Base-by-base conservation (phyloP, 306 rosid species). In the Hylodesmum podocarpum region DNA sequence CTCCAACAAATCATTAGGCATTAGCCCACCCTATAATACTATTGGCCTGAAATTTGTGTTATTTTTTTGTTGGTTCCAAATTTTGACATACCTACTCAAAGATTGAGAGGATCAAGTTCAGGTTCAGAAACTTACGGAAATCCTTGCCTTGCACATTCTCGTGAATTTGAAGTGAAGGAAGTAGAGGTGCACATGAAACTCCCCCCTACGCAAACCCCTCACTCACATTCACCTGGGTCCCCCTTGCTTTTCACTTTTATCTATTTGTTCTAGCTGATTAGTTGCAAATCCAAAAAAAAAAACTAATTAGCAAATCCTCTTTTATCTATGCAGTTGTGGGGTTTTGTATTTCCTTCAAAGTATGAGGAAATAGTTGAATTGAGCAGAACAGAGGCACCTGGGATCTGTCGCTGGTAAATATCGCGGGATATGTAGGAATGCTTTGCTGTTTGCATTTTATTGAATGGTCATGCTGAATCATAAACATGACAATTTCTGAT, bases 81-180 rank as follows among this genome's bases (percentile, higher is more conserved):
- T 28, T 50, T 36, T 68, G 31, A 41, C 63, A 40, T 53, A 31
- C 47, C 36, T 14, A 24, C 76, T 73, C 65, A 81, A 93, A 94
- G 98, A 70, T 86, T 91, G 87, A 90, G 78, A 9, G 98, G 98
- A 39, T 94, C 98, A 59, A 94, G 98, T 63, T 90, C 97, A 0
- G 88, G 84, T 65, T 92, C 97, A 2, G 96, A 92, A 82, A 94
- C 97, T 39, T 94, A 90, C 5, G 95, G 87, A 8, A 94, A 94
- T 85, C 93, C 98, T 53, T 94, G 97, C 78, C 97, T 94, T 68
- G 93, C 98, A 9, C 84, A 90, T 77, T 81, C 97, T 8, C 83
- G 84, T 84, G 97, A 94, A 68, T 94, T 94, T 70, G 88, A 86
- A 73, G 93, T 92, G 73, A 94, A 94, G 86, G 95, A 92, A 84